These are phyloP conservation scores for Carex arenaria DNA, from an alignment of 202 grass and related monocot species.

Conservation along the genomic window DNA sequence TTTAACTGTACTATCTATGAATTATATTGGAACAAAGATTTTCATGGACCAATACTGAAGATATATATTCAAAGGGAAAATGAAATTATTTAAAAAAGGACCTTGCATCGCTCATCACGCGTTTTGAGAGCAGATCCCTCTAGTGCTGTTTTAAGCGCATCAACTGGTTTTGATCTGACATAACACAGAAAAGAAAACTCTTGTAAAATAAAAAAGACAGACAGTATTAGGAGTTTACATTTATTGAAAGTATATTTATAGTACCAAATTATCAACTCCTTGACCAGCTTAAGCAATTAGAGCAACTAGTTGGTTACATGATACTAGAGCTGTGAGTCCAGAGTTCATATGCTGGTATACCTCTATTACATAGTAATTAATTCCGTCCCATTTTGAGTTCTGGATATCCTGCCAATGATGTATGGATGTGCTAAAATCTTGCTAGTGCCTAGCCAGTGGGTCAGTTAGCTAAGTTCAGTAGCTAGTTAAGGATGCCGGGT, in stretches of 20 bases:
- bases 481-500: no score
- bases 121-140: constrained; percentile 92
- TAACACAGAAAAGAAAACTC: background rate
- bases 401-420: no score
- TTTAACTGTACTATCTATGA: background rate
- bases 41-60: background rate
- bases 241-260: background rate
- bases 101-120: constrained; percentile 97
- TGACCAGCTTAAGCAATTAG: background rate
- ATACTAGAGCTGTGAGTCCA: background rate
- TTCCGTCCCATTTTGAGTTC: background rate
- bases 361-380: background rate
- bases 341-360: background rate
- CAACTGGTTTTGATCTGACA: constrained; percentile 85
- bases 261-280: background rate
- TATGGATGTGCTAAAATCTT: no score
- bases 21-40: background rate
- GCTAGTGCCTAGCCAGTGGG: no score
- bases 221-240: background rate
- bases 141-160: constrained; percentile 84
- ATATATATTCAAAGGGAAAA: background rate
- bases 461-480: no score
- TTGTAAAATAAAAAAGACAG: background rate
- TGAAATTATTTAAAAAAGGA: constrained; percentile 1
- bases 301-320: background rate